A percentile compares a stretch with the other conserved stretches of the same genome.
Conservation (phyloP, 2,329 filamentous ascomycete species). For the Fusarium piperis region DNA sequence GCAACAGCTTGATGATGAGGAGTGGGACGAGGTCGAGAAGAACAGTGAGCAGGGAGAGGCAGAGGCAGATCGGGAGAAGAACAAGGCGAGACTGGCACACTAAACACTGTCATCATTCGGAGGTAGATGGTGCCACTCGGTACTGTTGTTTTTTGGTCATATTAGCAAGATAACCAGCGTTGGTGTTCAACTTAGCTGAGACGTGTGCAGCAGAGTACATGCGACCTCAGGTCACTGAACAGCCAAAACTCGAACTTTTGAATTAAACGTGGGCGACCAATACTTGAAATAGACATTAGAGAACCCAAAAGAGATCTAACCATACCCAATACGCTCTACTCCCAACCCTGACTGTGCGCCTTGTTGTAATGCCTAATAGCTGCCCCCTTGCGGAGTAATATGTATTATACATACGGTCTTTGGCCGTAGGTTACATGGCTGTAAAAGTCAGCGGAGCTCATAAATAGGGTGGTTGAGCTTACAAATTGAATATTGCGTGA, state of each 20-base stretch:
- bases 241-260: not conserved
- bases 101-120: not conserved
- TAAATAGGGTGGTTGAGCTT: not conserved
- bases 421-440: constrained; percentile 24
- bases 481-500: constrained; percentile 22
- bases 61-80: not conserved
- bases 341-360: not conserved
- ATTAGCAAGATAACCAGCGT: not conserved
- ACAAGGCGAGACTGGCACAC: not conserved
- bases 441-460: not conserved
- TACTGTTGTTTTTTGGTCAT: too few species aligned
- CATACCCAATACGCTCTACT: not conserved
- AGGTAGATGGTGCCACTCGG: not conserved
- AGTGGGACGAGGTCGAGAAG: not conserved
- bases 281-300: not conserved
- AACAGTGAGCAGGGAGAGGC: not conserved
- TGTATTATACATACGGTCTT: not conserved
- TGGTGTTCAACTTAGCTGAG: not conserved
- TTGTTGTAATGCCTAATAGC: not conserved
- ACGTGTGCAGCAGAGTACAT: not conserved
- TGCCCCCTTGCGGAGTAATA: not conserved
- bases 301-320: not conserved
- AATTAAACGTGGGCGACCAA: not conserved
- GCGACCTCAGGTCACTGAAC: not conserved
- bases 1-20: not conserved